A percentile compares a stretch with the other conserved stretches of the same genome.
These are phyloP conservation scores for Jaltomata sinuosa DNA, from an alignment of 257 asterid species.

Conservation along the genomic window DNA sequence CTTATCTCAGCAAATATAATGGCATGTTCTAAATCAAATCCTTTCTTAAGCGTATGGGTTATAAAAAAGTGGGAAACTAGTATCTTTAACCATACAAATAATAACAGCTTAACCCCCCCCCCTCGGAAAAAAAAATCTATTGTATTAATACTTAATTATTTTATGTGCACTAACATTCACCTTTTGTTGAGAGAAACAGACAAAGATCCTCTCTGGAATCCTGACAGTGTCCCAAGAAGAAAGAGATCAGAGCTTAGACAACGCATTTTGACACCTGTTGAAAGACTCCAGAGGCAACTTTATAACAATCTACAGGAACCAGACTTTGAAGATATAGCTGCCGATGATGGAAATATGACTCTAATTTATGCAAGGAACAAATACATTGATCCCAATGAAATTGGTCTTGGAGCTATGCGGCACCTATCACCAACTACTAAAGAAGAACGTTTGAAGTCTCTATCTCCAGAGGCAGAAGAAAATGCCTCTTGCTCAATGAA, in stretches of 20 bases:
- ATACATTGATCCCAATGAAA: slow-evolving; percentile 31
- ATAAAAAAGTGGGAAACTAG: neutral
- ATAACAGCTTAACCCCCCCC: neutral
- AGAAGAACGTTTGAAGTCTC: neutral
- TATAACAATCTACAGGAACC: neutral
- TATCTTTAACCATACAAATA: neutral
- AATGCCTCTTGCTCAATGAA: neutral
- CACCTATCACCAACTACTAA: slow-evolving; percentile 1
- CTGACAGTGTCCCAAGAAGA: slow-evolving; percentile 12
- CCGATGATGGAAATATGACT: slow-evolving; percentile 7
- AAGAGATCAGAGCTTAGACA: slow-evolving; percentile 31
- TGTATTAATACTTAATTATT: neutral
- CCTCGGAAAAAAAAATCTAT: neutral
- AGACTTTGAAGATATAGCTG: neutral
- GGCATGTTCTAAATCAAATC: neutral
- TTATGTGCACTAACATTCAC: neutral
- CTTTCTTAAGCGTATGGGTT: neutral
- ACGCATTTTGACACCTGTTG: slow-evolving; percentile 16
- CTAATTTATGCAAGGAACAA: slow-evolving; percentile 20
- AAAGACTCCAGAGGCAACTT: slow-evolving; percentile 21
- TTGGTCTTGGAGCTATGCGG: slow-evolving; percentile 44
- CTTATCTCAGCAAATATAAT: neutral
- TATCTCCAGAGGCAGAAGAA: neutral
- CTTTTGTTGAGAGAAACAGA: neutral
- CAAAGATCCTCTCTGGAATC: slow-evolving; percentile 9